Base-by-base conservation (phyloP, 768 basidiomycete genomes). In the Tephrocybe sp. region DNA sequence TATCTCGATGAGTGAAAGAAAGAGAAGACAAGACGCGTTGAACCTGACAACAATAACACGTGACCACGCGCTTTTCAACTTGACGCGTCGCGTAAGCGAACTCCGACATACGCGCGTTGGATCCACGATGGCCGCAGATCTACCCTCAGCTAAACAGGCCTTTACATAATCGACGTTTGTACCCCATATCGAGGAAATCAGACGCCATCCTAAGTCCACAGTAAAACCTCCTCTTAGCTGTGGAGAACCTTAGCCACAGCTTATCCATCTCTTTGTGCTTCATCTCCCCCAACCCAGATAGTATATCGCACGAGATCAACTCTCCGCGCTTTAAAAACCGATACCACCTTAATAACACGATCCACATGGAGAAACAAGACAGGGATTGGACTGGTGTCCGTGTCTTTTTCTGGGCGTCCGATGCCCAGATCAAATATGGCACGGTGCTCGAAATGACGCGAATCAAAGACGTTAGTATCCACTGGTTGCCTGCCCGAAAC, bases 321-420 rank as follows among this genome's bases (percentile, higher is more conserved):
- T 7, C 21, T 31, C 26, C 42, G 24, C 24, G 25, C 32, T 40
- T 1, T 26, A 21, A 24, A 30, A n/a, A 24, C 13, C 25, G 16
- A 26, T 24, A 41, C 21, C 40, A n/a, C 13, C 41, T 36, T n/a
- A 24, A 39, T 28, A 12, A 37, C 36, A 37, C 32, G 5, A 19
- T 19, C 37, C 35, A 31, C 22, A 50, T 41, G 39, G 47, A 48
- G 15, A 37, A 46, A 15, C 38, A 37, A 32, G 49, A 39, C 18
- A 57, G 49, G 25, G 42, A 53, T 13, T 59, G 59, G 59, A 57
- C 19, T 30, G 64, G 62, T 15, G 51, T 36, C 24, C 52, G 57
- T 34, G 62, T 65, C 43, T 60, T 59, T 53, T 61, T 58, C 50
- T 65, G 62, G 62, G 49, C 58, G 21, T 50, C 57, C 16, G 46